Evolutionary conservation across 1,139 yeast species (phyloP), one percentile per base, ranked within the genome.

Genomic region (Hemisphaericaspora subhashii): DNA sequence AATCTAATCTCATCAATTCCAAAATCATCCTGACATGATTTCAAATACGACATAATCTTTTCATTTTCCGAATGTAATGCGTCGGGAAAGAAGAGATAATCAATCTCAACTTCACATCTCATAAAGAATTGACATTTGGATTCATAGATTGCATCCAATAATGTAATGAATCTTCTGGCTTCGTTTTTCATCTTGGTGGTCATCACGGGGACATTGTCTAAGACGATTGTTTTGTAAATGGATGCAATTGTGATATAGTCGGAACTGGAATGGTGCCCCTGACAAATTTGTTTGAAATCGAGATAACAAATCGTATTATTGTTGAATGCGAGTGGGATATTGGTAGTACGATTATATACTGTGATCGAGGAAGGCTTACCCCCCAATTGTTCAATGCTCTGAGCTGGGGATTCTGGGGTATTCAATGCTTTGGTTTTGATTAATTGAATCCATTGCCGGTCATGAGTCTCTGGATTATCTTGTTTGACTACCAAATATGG

Each of bases 211-310:
- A 83, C 81, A 40, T 79, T 64, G 42, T 81, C 85, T 21, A 84
- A 52, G 5, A 83, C 66, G 22, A 84, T 62, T 0, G 81, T 76
- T 28, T 70, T 75, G 54, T 64, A 83, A 18, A 67, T 66, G 0
- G 87, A 77, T 0, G 89, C 83, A 29, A 83, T 55, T 0, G 87
- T 77, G 35, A 84, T 82, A 51, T 81, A 83, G 52, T 84, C 90
- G 1, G 86, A 81, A 0, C 87, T 76, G 0, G 86, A 83, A 46
- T 68, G 74, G 7, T 78, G 60, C 3, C 80, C 79, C 36, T 66
- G 72, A 51, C 88, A 81, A n/a, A 83, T 67, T 35, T 79, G 68
- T 3, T 60, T 60, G 48, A 79, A 83, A 30, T 72, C 76, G 42
- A 81, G 67, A 45, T 62, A 68, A 21, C 81, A 84, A 4, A 67